A percentile compares a stretch with the other conserved stretches of the same genome.
Evolutionary conservation across 2,329 filamentous ascomycete genomes (phyloP).

Genomic region (Exophiala sp.): DNA sequence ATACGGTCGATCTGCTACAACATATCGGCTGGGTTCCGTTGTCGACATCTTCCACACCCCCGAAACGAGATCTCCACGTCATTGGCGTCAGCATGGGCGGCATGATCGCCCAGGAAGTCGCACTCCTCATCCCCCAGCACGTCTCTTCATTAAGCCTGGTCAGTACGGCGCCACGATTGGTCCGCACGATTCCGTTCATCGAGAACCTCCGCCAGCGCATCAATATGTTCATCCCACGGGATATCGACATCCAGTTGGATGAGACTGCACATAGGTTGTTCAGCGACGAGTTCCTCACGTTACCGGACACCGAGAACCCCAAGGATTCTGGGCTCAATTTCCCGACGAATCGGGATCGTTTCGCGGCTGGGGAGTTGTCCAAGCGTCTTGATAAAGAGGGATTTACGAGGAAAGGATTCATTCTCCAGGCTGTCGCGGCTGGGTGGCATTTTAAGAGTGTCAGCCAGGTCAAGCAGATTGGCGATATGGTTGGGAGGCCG

Average conservation of each 20-base stretch:
- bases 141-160: slow-evolving; percentile 53
- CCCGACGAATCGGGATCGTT: slow-evolving; percentile 74
- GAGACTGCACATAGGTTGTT: slow-evolving; percentile 67
- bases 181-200: slow-evolving; percentile 56
- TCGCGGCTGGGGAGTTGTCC: slow-evolving; percentile 71
- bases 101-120: slow-evolving; percentile 86
- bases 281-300: slow-evolving; percentile 51
- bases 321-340: slow-evolving; percentile 46
- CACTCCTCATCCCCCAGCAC: slow-evolving; percentile 29
- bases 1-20: slow-evolving; percentile 66
- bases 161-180: slow-evolving; percentile 59
- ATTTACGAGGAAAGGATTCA: slow-evolving; percentile 66
- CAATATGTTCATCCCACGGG: slow-evolving; percentile 64
- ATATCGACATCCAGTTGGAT: slow-evolving; percentile 62
- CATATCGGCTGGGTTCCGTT: slow-evolving; percentile 64
- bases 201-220: slow-evolving; percentile 62
- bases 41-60: slow-evolving; percentile 9
- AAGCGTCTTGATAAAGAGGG: slow-evolving; percentile 62
- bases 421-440: slow-evolving; percentile 74
- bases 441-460: slow-evolving; percentile 74
- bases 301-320: slow-evolving; percentile 29
- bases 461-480: slow-evolving; percentile 63
- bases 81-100: slow-evolving; percentile 81
- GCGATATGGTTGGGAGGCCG: slow-evolving; percentile 65
- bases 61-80: slow-evolving; percentile 57